phyloP scores from a whole-genome alignment of 148 eudicot species.

The Amaranthus palmeri region DNA sequence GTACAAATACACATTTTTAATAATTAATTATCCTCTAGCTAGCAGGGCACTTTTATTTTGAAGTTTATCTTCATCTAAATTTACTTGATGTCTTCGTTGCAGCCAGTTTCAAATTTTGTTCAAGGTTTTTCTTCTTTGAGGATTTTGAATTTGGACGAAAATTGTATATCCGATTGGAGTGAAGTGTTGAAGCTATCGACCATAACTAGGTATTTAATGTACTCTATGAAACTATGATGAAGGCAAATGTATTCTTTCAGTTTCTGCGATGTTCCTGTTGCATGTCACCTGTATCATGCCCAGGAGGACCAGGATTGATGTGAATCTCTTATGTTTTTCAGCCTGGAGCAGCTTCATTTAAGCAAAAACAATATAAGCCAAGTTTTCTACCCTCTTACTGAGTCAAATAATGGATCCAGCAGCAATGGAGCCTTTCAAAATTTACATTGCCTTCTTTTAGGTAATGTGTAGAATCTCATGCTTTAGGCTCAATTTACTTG shows the following conservation, averaged over 20 bases:
- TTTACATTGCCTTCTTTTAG: conserved; percentile 71
- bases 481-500: background rate
- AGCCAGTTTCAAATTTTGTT: conserved; percentile 53
- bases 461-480: conserved; percentile 33
- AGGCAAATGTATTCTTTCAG: background rate
- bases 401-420: conserved; percentile 21
- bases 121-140: conserved; percentile 69
- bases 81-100: conserved; percentile 17
- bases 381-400: conserved; percentile 51
- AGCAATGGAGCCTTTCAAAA: conserved; percentile 46
- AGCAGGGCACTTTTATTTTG: background rate
- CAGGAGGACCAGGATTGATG: conserved; percentile 11
- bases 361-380: conserved; percentile 60
- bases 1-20: background rate
- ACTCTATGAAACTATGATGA: background rate
- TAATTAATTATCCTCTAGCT: background rate
- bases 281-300: conserved; percentile 3
- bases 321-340: conserved; percentile 22
- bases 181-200: conserved; percentile 74
- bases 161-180: conserved; percentile 72
- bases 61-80: background rate
- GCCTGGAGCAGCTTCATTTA: conserved; percentile 83
- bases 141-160: conserved; percentile 76
- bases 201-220: conserved; percentile 48
- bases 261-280: background rate